Conservation (phyloP, 1,284 basidiomycete genomes). For the Melampsora abietis-canadensis region DNA sequence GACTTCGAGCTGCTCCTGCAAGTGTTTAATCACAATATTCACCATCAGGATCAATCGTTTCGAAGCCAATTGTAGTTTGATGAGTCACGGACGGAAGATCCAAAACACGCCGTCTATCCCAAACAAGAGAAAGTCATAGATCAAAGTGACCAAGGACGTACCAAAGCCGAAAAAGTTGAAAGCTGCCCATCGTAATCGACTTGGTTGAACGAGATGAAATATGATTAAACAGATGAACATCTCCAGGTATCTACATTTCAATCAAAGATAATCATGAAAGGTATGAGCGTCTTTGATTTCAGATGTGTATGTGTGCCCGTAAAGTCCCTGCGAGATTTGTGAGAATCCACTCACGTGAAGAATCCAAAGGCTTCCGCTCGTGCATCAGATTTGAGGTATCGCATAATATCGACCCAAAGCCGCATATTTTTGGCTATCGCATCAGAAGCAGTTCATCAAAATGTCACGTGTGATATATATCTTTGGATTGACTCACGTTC, state of each 20-base stretch:
- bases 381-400: not conserved
- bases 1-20: too few relatives aligned
- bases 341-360: not conserved
- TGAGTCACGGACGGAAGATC: too few relatives aligned
- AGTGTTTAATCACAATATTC: too few relatives aligned
- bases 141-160: not conserved
- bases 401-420: not conserved
- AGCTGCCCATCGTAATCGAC: not conserved
- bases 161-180: slow-evolving; percentile 6
- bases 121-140: too few relatives aligned
- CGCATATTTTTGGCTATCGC: not conserved
- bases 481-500: slow-evolving; percentile 1
- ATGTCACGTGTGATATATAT: not conserved
- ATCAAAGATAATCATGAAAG: not conserved
- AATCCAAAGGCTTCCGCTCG: slow-evolving; percentile 5
- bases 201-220: slow-evolving; percentile 8
- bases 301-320: too few relatives aligned
- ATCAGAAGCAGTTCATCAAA: not conserved
- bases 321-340: not conserved
- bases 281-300: not conserved
- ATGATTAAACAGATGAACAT: slow-evolving; percentile 6
- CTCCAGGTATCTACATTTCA: slow-evolving; percentile 1
- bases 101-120: too few relatives aligned
- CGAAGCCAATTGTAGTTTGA: too few relatives aligned
- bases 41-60: too few relatives aligned